Conservation (phyloP, 2,329 filamentous ascomycete genomes). For the Rhinocladiella mackenziei region DNA sequence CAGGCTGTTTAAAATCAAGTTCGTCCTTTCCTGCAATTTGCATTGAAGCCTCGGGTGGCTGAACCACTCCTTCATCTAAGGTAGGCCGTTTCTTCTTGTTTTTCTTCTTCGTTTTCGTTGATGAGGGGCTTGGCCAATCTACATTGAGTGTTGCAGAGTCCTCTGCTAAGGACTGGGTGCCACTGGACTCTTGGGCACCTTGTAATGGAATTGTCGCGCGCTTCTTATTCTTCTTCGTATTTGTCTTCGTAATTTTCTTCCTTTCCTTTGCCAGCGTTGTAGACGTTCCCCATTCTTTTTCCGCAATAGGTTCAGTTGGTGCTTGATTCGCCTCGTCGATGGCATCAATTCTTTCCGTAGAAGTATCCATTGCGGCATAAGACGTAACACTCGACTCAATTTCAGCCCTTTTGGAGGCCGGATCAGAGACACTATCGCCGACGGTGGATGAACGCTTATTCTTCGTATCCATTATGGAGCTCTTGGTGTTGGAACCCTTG, state of each 20-base stretch:
- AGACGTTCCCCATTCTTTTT: slow-evolving; percentile 23
- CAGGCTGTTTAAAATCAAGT: too few species aligned
- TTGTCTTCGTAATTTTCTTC: slow-evolving; percentile 35
- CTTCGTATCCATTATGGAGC: slow-evolving; percentile 35
- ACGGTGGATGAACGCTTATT: slow-evolving; percentile 32
- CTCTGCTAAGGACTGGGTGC: too few species aligned
- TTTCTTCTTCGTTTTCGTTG: slow-evolving; percentile 21
- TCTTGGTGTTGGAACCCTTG: slow-evolving; percentile 28
- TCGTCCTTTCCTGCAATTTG: too few species aligned
- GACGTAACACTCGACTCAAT: background rate
- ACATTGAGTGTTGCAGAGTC: background rate
- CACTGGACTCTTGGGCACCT: background rate
- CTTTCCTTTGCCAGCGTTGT: slow-evolving; percentile 34
- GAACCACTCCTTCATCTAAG: background rate
- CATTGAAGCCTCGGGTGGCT: background rate
- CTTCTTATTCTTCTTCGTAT: slow-evolving; percentile 29
- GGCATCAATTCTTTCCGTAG: background rate
- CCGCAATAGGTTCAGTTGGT: background rate
- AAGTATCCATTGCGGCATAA: background rate
- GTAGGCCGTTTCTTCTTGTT: slow-evolving; percentile 13
- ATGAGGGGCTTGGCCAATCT: slow-evolving; percentile 1
- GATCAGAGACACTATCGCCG: slow-evolving; percentile 4
- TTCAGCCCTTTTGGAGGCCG: background rate
- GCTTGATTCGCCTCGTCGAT: background rate
- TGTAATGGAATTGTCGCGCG: too few species aligned